Evolutionary conservation across 192 early-diverging fungal genomes (phyloP).

Genomic region (Entomortierella beljakovae): DNA sequence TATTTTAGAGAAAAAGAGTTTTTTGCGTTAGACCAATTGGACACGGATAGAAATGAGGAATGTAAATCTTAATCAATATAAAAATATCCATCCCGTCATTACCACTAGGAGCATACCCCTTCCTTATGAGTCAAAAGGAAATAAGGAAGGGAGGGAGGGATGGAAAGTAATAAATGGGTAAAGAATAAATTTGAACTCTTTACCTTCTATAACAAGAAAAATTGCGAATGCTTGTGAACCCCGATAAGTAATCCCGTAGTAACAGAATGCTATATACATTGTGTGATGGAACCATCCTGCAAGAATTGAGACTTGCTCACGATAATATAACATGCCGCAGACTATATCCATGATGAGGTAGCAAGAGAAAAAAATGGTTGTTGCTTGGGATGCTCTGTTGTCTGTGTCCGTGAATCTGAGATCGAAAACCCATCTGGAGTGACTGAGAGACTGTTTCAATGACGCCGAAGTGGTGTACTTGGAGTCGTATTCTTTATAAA

Average conservation of each 20-base stretch:
- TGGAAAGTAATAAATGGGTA: background rate
- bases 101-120: too few species aligned
- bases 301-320: conserved; percentile 18
- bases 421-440: conserved; percentile 22
- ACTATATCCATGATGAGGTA: conserved; percentile 24
- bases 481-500: conserved; percentile 17
- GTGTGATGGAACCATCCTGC: conserved; percentile 38
- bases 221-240: conserved; percentile 6
- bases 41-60: background rate
- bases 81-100: too few species aligned
- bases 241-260: conserved; percentile 8
- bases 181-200: background rate
- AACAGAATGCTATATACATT: conserved; percentile 11
- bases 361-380: conserved; percentile 17
- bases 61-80: too few species aligned
- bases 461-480: background rate
- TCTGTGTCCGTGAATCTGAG: conserved; percentile 15
- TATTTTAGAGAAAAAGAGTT: background rate
- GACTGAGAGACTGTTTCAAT: background rate
- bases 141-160: background rate
- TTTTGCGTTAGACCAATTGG: background rate
- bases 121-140: background rate
- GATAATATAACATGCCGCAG: conserved; percentile 13
- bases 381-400: background rate
- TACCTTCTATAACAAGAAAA: conserved; percentile 35